These are phyloP conservation scores for Solanum infundibuliforme DNA, from an alignment of 257 asterid genomes.

Conservation along the genomic window DNA sequence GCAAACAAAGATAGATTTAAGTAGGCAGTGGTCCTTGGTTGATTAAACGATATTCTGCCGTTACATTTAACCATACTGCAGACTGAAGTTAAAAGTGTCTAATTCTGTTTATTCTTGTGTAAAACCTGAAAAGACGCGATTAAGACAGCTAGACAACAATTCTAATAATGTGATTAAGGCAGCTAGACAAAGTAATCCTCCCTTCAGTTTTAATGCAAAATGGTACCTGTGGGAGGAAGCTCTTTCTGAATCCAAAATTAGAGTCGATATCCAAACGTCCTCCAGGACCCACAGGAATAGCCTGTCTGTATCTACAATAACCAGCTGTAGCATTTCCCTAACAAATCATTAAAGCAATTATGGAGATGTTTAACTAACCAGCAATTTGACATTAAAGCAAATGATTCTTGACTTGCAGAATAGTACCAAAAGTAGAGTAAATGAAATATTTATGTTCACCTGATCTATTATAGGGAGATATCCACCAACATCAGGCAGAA, in stretches of 20 bases:
- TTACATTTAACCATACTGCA: background rate
- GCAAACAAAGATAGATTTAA: background rate
- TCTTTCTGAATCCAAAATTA: constrained; percentile 55
- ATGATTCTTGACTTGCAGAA: background rate
- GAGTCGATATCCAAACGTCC: constrained; percentile 66
- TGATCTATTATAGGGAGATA: constrained; percentile 80
- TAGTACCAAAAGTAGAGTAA: background rate
- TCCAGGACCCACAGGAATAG: constrained; percentile 62
- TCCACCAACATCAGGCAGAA: constrained; percentile 70
- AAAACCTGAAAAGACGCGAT: background rate
- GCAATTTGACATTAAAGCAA: background rate
- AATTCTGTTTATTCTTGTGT: background rate
- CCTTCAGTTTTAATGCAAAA: background rate
- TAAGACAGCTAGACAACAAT: background rate
- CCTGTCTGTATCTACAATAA: constrained; percentile 79
- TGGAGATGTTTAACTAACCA: too few species aligned
- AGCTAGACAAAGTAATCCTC: background rate
- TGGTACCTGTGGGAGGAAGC: constrained; percentile 77
- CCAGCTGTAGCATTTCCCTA: constrained; percentile 71
- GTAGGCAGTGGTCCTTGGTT: background rate
- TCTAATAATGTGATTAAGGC: background rate
- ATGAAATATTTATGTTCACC: constrained; percentile 17
- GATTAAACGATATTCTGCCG: background rate
- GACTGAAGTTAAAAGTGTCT: background rate
- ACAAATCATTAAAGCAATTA: background rate